phyloP scores from a whole-genome alignment of 108 stramenopile genomes.

The Cyclotella kingstonii region DNA sequence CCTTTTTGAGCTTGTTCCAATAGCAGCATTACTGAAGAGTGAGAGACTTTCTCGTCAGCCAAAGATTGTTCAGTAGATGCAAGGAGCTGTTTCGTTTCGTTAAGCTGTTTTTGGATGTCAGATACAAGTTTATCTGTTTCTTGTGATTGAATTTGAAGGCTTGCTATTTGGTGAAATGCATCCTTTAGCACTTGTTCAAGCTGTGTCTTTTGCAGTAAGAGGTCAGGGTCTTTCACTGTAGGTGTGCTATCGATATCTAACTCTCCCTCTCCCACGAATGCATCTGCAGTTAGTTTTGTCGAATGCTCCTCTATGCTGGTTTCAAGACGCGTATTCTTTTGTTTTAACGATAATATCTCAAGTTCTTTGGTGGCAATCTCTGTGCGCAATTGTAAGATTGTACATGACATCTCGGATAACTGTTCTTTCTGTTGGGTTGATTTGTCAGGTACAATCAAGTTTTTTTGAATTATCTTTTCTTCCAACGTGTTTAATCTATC shows the following conservation, averaged over 20 bases:
- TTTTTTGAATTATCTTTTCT: conserved; percentile 34
- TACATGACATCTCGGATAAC: conserved; percentile 21
- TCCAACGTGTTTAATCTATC: conserved; percentile 37
- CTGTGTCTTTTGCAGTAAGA: conserved; percentile 1
- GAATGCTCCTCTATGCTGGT: conserved; percentile 3
- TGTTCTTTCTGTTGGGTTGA: conserved; percentile 7
- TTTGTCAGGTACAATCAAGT: conserved; percentile 7
- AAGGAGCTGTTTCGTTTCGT: conserved; percentile 8
- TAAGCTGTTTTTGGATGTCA: conserved; percentile 6
- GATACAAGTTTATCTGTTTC: conserved; percentile 5
- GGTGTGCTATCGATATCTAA: conserved; percentile 6
- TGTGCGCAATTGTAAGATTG: conserved; percentile 22
- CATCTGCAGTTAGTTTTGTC: neutral
- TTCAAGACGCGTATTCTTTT: conserved; percentile 25
- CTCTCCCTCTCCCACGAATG: conserved; percentile 28
- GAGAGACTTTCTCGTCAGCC: conserved; percentile 19
- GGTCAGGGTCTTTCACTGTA: neutral
- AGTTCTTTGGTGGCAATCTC: conserved; percentile 47
- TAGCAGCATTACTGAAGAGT: conserved; percentile 4
- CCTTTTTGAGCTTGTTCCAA: conserved; percentile 29
- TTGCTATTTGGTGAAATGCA: conserved; percentile 14
- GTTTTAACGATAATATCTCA: conserved; percentile 39
- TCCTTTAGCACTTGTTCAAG: conserved; percentile 26
- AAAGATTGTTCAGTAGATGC: conserved; percentile 9
- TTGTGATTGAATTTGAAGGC: neutral